These are phyloP conservation scores for Penicillium goetzii DNA, from an alignment of 495 filamentous ascomycete genomes.

Conservation along the genomic window DNA sequence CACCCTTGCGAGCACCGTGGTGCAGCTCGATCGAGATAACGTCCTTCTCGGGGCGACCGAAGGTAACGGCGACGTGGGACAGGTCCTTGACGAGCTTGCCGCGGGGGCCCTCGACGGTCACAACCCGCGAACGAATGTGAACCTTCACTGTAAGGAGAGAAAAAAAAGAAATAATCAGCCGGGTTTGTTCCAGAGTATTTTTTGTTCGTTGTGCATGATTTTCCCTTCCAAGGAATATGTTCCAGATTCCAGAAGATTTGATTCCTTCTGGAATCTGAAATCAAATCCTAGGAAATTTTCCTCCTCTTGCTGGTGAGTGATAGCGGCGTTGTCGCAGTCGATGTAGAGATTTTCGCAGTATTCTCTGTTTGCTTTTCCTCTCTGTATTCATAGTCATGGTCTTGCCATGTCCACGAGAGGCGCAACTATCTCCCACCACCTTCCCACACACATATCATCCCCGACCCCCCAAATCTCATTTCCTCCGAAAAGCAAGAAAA, in stretches of 20 bases:
- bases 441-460: slow-evolving; percentile 11
- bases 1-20: slow-evolving; percentile 95
- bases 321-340: slow-evolving; percentile 14
- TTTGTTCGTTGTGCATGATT: not conserved
- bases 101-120: slow-evolving; percentile 95
- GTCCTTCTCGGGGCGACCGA: slow-evolving; percentile 78
- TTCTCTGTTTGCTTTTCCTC: not conserved
- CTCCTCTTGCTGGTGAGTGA: slow-evolving; percentile 14
- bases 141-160: slow-evolving; percentile 74
- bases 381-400: not conserved
- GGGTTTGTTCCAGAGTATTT: not conserved
- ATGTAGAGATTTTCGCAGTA: not conserved
- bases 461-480: not conserved
- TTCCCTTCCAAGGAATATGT: not conserved
- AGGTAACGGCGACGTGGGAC: slow-evolving; percentile 93
- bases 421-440: slow-evolving; percentile 19
- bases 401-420: slow-evolving; percentile 11
- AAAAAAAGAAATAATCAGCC: slow-evolving; percentile 37
- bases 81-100: slow-evolving; percentile 96
- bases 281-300: not conserved
- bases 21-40: slow-evolving; percentile 94
- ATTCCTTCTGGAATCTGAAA: too few relatives aligned
- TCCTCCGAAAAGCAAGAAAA: slow-evolving; percentile 26
- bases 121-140: slow-evolving; percentile 89
- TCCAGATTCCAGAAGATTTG: not conserved